These are phyloP conservation scores for Debaryomyces coudertii DNA, from an alignment of 1,139 yeast species.

Conservation along the genomic window DNA sequence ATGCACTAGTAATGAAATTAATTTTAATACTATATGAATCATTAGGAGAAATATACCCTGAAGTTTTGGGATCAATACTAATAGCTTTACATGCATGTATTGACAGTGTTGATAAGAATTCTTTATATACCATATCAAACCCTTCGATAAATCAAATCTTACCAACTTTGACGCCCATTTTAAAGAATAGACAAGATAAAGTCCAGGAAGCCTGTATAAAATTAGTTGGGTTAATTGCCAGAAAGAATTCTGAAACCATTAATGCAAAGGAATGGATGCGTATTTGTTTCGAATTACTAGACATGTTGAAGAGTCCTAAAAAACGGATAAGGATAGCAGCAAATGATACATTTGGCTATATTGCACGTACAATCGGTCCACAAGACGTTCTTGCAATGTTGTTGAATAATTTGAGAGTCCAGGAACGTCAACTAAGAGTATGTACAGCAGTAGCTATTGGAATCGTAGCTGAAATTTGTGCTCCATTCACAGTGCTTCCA, in stretches of 20 bases:
- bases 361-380: conserved; percentile 94
- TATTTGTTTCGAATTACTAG: conserved; percentile 87
- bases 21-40: conserved; percentile 85
- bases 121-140: conserved; percentile 59
- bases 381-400: conserved; percentile 89
- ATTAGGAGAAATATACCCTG: conserved; percentile 93
- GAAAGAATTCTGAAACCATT: conserved; percentile 79
- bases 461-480: conserved; percentile 91
- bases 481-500: conserved; percentile 94
- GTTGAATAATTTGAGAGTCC: conserved; percentile 82
- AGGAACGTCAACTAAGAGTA: conserved; percentile 94
- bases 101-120: conserved; percentile 42
- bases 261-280: conserved; percentile 98
- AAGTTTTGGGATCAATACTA: conserved; percentile 84
- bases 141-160: conserved; percentile 85
- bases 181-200: conserved; percentile 86
- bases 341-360: conserved; percentile 86
- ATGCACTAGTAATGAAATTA: conserved; percentile 63
- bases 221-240: conserved; percentile 82
- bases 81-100: conserved; percentile 62
- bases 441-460: conserved; percentile 99
- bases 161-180: conserved; percentile 89
- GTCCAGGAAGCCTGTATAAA: conserved; percentile 87
- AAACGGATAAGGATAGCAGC: conserved; percentile 84
- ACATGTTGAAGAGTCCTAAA: conserved; percentile 83